Evolutionary conservation across 306 rosid species (phyloP).

Genomic region (Vicia villosa): DNA sequence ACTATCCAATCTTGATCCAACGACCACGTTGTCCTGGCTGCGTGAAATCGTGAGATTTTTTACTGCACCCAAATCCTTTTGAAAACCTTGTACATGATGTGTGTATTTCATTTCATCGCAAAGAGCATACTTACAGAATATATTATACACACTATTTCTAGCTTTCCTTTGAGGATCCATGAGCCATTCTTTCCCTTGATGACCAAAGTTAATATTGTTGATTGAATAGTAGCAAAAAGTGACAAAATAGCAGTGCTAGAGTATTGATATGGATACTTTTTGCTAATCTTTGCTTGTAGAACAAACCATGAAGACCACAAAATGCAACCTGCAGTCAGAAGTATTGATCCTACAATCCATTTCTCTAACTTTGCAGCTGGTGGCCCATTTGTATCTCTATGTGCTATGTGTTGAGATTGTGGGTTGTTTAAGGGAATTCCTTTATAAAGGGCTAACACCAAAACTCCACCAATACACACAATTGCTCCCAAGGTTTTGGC

Average conservation of each 20-base stretch:
- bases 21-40: background rate
- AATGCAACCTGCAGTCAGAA: constrained; percentile 57
- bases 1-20: background rate
- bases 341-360: constrained; percentile 67
- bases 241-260: constrained; percentile 81
- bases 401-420: constrained; percentile 24
- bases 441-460: constrained; percentile 64
- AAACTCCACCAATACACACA: constrained; percentile 66
- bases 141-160: constrained; percentile 57
- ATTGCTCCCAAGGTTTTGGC: constrained; percentile 68
- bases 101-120: background rate
- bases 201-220: constrained; percentile 56
- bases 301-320: constrained; percentile 95
- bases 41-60: background rate
- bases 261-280: constrained; percentile 69
- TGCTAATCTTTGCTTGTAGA: constrained; percentile 70
- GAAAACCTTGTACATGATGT: constrained; percentile 5
- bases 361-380: constrained; percentile 39
- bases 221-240: constrained; percentile 70
- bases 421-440: constrained; percentile 59
- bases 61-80: background rate
- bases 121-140: constrained; percentile 65
- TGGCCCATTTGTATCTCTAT: constrained; percentile 11
- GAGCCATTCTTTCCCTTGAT: constrained; percentile 47
- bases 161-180: constrained; percentile 66